Base-by-base conservation (phyloP, 768 basidiomycete species). In the Amanita inopinata region DNA sequence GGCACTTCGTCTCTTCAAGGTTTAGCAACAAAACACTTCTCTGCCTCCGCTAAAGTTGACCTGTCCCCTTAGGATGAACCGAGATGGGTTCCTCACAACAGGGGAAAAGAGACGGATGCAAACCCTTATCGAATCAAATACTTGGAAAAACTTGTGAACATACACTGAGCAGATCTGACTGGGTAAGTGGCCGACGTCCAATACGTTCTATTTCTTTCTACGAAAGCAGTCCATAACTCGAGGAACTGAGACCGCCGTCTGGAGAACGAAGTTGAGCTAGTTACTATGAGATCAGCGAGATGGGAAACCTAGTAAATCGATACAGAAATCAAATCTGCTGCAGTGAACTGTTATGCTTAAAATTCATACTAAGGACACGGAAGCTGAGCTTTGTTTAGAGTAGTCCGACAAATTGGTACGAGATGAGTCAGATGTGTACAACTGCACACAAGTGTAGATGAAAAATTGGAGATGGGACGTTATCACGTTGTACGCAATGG, bases 1-100 rank as follows among this genome's bases (percentile, higher is more conserved):
- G 51, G 83, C 83, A 0, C 66, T 91, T 59, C 72, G 91, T 5
- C 66, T 96, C 40, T 96, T 93, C 77, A 77, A 91, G 75, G 88
- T 78, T 45, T 24, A 62, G 48, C 17, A 14, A 34, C 32, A 2
- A 28, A n/a, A n/a, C n/a, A 17, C 40, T 5, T 35, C 19, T 32
- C 12, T 14, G 5, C 33, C 5, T 19, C 15, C 46, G 32, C 43
- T 39, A 20, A 31, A 14, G 14, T 15, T n/a, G 15, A 27, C 20
- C 23, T 23, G 24, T 27, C 11, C 20, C 23, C 28, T 23, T 56
- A 93, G 87, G 89, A 93, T 45, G 88, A 90, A 53, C 90, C 89
- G 10, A 92, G 89, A 58, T 96, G 92, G 91, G 67, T 74, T 0
- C 84, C 90, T 0, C 63, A 87, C 58, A 79, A 83, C 53, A 74